Evolutionary conservation across 1,139 yeast genomes (phyloP).

Genomic region (Ogataea hybrid): DNA sequence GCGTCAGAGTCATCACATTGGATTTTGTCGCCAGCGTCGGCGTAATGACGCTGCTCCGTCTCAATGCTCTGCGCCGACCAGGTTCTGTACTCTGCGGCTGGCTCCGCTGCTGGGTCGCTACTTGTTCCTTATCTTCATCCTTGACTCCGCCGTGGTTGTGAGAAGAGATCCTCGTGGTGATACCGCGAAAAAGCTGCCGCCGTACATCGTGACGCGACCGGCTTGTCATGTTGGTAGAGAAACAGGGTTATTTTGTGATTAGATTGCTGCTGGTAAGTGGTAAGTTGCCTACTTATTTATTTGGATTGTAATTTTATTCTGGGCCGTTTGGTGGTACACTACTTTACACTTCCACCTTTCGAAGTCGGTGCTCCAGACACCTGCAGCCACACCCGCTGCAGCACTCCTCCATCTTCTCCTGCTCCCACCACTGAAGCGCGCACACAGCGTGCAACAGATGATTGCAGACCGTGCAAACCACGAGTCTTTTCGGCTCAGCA

Average conservation of each 20-base stretch:
- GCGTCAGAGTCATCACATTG: constrained; percentile 18
- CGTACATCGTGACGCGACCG: constrained; percentile 32
- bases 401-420: constrained; percentile 53
- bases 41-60: constrained; percentile 22
- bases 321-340: constrained; percentile 3
- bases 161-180: constrained; percentile 29
- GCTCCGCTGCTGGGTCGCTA: constrained; percentile 6
- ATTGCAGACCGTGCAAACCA: constrained; percentile 71
- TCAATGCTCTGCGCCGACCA: constrained; percentile 18
- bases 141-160: constrained; percentile 16
- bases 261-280: not conserved
- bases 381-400: constrained; percentile 90
- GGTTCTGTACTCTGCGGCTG: constrained; percentile 11
- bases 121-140: constrained; percentile 21
- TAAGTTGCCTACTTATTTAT: not conserved
- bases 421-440: constrained; percentile 79
- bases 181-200: constrained; percentile 37
- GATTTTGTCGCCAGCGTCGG: constrained; percentile 22
- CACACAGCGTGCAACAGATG: constrained; percentile 79
- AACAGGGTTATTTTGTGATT: not conserved
- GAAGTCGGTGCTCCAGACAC: constrained; percentile 43
- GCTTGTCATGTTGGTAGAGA: constrained; percentile 20
- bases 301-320: not conserved
- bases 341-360: constrained; percentile 9
- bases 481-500: constrained; percentile 60